phyloP scores from a whole-genome alignment of 352 stramenopile species.

The Thraustochytrium sp. region DNA sequence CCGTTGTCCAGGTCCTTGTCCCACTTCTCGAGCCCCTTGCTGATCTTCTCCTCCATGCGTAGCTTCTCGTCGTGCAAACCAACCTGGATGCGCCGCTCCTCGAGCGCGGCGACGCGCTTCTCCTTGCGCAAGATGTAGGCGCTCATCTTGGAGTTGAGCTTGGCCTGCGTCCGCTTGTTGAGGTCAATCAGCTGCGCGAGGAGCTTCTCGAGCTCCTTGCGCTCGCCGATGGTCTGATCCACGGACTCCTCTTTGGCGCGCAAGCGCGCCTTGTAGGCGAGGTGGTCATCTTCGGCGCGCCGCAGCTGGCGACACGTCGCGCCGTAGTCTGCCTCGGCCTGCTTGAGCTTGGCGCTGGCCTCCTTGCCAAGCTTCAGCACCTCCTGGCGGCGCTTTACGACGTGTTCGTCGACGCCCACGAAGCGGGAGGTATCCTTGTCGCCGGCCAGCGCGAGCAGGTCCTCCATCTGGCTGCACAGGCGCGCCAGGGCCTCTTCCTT shows the following conservation, averaged over 20 bases:
- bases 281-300: neutral
- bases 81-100: conserved; percentile 4
- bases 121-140: neutral
- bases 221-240: neutral
- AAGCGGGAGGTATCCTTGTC: neutral
- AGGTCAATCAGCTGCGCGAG: conserved; percentile 15
- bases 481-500: neutral
- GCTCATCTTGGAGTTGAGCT: neutral
- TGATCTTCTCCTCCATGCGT: conserved; percentile 10
- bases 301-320: neutral
- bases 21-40: conserved; percentile 6
- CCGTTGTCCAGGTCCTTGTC: conserved; percentile 33
- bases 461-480: conserved; percentile 8
- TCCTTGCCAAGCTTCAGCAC: neutral
- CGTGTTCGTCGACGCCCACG: neutral
- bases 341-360: neutral
- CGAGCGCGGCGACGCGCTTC: neutral
- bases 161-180: conserved; percentile 33
- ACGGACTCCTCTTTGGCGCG: neutral
- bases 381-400: neutral
- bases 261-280: neutral
- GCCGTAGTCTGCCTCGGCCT: neutral
- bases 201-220: conserved; percentile 13
- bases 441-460: conserved; percentile 21
- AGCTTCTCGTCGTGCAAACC: neutral